phyloP scores from a whole-genome alignment of 805 yeast species.

The Sugiyamaella lignohabitans region DNA sequence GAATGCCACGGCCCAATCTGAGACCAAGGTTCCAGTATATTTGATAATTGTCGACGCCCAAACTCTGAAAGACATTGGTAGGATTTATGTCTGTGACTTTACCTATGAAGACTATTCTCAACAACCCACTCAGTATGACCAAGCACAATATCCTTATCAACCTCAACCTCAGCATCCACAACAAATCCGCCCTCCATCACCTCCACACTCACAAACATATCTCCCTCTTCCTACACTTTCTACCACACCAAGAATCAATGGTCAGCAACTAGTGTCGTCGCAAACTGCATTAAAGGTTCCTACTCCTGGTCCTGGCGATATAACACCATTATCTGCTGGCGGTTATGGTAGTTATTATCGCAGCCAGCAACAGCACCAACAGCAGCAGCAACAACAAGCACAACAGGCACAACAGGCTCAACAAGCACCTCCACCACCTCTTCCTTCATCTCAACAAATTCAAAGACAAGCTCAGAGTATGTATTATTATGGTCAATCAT shows the following conservation, averaged over 20 bases:
- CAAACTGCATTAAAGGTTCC: not conserved
- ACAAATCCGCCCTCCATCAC: not conserved
- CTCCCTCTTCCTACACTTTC: not conserved
- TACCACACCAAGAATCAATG: not conserved
- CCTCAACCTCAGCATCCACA: not conserved
- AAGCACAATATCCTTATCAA: not conserved
- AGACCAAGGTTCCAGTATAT: slow-evolving; percentile 9
- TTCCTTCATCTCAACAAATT: slow-evolving; percentile 2
- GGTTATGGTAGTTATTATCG: slow-evolving; percentile 2
- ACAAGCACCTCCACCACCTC: slow-evolving; percentile 1
- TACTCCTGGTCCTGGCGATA: slow-evolving; percentile 1
- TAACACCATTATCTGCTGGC: not conserved
- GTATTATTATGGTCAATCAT: slow-evolving; percentile 1
- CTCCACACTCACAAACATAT: not conserved
- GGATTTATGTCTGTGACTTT: slow-evolving; percentile 16
- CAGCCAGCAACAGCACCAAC: slow-evolving; percentile 15
- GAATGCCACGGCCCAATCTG: not conserved
- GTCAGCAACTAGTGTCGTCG: not conserved
- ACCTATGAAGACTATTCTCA: slow-evolving; percentile 5
- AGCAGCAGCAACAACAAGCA: slow-evolving; percentile 5
- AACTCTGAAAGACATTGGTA: slow-evolving; percentile 6
- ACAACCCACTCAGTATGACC: not conserved
- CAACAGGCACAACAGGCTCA: slow-evolving; percentile 5
- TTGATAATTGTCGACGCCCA: slow-evolving; percentile 10
- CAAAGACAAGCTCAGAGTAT: not conserved